Conservation (phyloP, 192 early-diverging fungal species). For the Spizellomyces punctatus region DNA sequence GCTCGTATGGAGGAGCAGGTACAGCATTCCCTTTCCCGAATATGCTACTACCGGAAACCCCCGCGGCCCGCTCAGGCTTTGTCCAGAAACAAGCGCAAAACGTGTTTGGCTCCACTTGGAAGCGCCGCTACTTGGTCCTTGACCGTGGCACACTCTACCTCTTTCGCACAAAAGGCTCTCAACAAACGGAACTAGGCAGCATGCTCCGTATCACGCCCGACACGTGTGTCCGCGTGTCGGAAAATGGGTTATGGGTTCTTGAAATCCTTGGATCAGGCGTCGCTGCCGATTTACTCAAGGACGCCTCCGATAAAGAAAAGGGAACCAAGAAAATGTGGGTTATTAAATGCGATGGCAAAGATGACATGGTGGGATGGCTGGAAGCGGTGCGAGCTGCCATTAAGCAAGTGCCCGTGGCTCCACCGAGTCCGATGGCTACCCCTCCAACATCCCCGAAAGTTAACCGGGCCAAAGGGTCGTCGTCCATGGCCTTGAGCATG, state of each 20-base stretch:
- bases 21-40: too few relatives aligned
- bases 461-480: too few relatives aligned
- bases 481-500: too few relatives aligned
- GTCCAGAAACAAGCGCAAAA: not conserved
- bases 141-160: too few relatives aligned
- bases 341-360: conserved; percentile 23
- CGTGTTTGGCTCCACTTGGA: too few relatives aligned
- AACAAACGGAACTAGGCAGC: conserved; percentile 13
- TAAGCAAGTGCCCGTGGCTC: too few relatives aligned
- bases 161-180: too few relatives aligned
- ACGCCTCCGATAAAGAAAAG: not conserved
- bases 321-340: conserved; percentile 13
- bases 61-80: conserved; percentile 1
- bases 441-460: too few relatives aligned
- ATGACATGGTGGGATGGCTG: conserved; percentile 27
- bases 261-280: conserved; percentile 12
- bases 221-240: conserved; percentile 15
- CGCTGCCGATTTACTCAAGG: not conserved
- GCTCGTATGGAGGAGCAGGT: too few relatives aligned
- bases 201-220: conserved; percentile 6
- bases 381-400: conserved; percentile 12
- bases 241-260: conserved; percentile 26
- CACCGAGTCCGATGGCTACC: too few relatives aligned
- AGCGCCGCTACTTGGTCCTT: too few relatives aligned
- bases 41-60: not conserved